phyloP scores from a whole-genome alignment of 257 asterid genomes.

The Plantago ovata region DNA sequence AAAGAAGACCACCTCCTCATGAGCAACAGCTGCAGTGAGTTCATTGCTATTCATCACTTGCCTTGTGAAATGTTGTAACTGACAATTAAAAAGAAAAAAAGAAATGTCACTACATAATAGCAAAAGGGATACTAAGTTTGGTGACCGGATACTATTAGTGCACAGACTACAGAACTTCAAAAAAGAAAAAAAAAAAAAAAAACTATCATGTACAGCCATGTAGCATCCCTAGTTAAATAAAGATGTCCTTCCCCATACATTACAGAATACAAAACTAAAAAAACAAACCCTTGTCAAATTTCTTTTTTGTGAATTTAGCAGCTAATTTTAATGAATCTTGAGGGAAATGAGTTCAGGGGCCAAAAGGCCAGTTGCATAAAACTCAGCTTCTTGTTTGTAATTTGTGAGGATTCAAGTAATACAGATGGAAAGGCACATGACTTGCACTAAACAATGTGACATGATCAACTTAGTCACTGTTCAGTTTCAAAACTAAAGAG shows the following conservation, averaged over 20 bases:
- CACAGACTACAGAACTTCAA: too few species aligned
- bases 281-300: not conserved
- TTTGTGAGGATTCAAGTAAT: too few species aligned
- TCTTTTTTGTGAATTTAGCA: conserved; percentile 1
- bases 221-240: not conserved
- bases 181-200: too few species aligned
- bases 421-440: too few species aligned
- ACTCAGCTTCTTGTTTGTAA: not conserved
- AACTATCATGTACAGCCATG: not conserved
- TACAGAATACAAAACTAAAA: not conserved
- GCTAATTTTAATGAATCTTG: not conserved
- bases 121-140: conserved; percentile 6
- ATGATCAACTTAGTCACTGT: too few species aligned
- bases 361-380: not conserved
- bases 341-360: not conserved
- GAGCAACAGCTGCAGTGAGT: conserved; percentile 56
- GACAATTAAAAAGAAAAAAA: conserved; percentile 4
- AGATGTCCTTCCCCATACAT: not conserved
- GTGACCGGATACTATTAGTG: too few species aligned
- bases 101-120: conserved; percentile 12
- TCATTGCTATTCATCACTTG: conserved; percentile 48
- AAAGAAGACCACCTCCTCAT: conserved; percentile 72
- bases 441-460: too few species aligned
- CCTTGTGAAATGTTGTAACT: conserved; percentile 67
- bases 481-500: too few species aligned